phyloP scores from a whole-genome alignment of 495 filamentous ascomycete species.

The Lasiosphaeriaceae sp. region DNA sequence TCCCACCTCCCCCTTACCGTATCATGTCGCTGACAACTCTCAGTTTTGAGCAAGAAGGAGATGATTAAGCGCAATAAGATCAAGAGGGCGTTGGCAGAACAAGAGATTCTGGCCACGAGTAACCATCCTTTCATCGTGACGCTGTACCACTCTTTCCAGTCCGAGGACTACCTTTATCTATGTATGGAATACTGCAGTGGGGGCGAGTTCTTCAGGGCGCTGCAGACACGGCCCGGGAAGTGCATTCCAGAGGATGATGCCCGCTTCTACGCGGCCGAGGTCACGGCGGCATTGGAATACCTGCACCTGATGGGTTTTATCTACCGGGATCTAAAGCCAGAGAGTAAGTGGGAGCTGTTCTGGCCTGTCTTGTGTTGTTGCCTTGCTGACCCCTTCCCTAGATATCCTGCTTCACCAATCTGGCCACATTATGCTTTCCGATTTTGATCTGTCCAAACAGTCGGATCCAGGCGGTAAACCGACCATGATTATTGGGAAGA shows the following conservation, averaged over 20 bases:
- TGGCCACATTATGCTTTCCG: slow-evolving; percentile 98
- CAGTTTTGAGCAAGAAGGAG: slow-evolving; percentile 98
- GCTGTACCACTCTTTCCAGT: slow-evolving; percentile 97
- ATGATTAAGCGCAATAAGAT: slow-evolving; percentile 99
- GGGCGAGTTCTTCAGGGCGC: slow-evolving; percentile 94
- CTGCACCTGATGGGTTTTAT: slow-evolving; percentile 99
- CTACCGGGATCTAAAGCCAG: slow-evolving; percentile 95
- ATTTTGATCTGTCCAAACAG: slow-evolving; percentile 97
- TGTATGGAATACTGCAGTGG: slow-evolving; percentile 99
- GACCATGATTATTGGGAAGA: slow-evolving; percentile 90
- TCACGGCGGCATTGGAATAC: slow-evolving; percentile 96
- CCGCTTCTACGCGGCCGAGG: slow-evolving; percentile 94
- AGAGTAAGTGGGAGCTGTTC: slow-evolving; percentile 61
- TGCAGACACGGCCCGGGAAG: slow-evolving; percentile 95
- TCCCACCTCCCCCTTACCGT: not conserved
- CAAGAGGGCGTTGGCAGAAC: slow-evolving; percentile 94
- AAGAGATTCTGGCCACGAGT: slow-evolving; percentile 96
- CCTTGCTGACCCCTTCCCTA: slow-evolving; percentile 31
- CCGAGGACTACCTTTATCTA: slow-evolving; percentile 94
- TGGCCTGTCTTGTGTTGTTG: not conserved
- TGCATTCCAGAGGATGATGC: slow-evolving; percentile 96
- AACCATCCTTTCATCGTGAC: slow-evolving; percentile 99
- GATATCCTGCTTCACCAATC: slow-evolving; percentile 98
- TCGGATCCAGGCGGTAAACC: slow-evolving; percentile 94
- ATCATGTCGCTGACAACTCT: slow-evolving; percentile 30